phyloP scores from a whole-genome alignment of 148 eudicot genomes.

The Arctostaphylos glauca region DNA sequence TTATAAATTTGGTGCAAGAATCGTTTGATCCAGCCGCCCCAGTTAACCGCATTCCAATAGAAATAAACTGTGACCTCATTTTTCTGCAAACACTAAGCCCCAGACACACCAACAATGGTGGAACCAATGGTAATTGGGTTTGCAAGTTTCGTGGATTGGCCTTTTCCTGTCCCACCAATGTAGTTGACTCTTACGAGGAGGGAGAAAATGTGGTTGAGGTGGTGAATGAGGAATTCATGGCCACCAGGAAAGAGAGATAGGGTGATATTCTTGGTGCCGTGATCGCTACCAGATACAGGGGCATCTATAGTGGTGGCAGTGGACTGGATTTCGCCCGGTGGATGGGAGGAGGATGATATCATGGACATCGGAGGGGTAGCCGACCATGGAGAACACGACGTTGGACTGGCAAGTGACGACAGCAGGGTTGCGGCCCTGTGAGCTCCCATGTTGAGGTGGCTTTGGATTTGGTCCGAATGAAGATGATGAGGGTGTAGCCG shows the following conservation, averaged over 20 bases:
- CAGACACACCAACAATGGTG: constrained; percentile 73
- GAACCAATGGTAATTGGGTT: constrained; percentile 78
- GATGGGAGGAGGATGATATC: too few species aligned
- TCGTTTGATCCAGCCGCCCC: constrained; percentile 83
- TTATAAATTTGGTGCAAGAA: too few species aligned
- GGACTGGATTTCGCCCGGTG: constrained; percentile 22
- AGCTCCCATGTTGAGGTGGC: too few species aligned
- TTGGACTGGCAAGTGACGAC: too few species aligned
- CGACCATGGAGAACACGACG: too few species aligned
- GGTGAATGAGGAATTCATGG: constrained; percentile 29
- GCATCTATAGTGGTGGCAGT: constrained; percentile 70
- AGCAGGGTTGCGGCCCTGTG: too few species aligned
- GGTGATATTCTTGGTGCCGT: constrained; percentile 54
- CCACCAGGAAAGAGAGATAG: constrained; percentile 90
- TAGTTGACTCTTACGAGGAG: constrained; percentile 57
- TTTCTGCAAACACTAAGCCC: constrained; percentile 79
- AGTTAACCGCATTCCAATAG: constrained; percentile 55
- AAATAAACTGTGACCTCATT: constrained; percentile 47
- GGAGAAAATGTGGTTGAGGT: constrained; percentile 42
- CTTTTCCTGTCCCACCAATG: constrained; percentile 92
- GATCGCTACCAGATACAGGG: constrained; percentile 92
- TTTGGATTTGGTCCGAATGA: too few species aligned
- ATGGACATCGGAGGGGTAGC: too few species aligned
- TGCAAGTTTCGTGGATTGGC: constrained; percentile 73
- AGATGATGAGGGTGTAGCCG: too few species aligned